These are phyloP conservation scores for Dovyalis caffra DNA, from an alignment of 345 rosid species.

Conservation along the genomic window DNA sequence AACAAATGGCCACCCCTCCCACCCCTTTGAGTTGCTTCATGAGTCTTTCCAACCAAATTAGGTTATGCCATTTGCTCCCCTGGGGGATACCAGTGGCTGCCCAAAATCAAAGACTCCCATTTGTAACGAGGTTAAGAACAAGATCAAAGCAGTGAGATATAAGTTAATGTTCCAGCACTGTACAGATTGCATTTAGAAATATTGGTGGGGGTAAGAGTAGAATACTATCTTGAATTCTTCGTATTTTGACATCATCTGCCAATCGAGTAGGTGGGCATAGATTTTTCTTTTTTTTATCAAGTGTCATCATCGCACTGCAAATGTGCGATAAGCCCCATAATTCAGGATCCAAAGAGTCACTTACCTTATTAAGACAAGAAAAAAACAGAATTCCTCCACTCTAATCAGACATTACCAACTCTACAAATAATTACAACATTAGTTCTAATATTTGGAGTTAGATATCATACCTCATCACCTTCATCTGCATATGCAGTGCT, in stretches of 20 bases:
- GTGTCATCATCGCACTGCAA: not conserved
- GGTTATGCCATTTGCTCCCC: not conserved
- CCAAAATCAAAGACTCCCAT: too few relatives aligned
- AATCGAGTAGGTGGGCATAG: not conserved
- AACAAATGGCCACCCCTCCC: not conserved
- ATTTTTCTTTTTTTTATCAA: not conserved
- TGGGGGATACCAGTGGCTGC: not conserved
- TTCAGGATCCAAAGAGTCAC: not conserved
- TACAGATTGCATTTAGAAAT: too few relatives aligned
- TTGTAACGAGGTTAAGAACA: too few relatives aligned
- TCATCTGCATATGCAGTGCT: slow-evolving; percentile 79
- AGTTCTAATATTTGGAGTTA: not conserved
- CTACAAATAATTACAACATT: not conserved
- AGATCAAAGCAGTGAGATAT: not conserved
- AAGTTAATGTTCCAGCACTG: not conserved
- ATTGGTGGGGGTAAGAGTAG: not conserved
- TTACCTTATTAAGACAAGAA: not conserved
- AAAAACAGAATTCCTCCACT: not conserved
- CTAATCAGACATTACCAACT: not conserved
- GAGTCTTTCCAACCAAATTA: too few relatives aligned
- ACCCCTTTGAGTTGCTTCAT: not conserved
- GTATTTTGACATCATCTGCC: not conserved
- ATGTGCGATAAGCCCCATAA: not conserved
- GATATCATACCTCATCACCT: slow-evolving; percentile 84
- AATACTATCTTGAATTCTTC: not conserved